Evolutionary conservation across 169 alveolate genomes (phyloP).

Genomic region (Eimeria maxima): DNA sequence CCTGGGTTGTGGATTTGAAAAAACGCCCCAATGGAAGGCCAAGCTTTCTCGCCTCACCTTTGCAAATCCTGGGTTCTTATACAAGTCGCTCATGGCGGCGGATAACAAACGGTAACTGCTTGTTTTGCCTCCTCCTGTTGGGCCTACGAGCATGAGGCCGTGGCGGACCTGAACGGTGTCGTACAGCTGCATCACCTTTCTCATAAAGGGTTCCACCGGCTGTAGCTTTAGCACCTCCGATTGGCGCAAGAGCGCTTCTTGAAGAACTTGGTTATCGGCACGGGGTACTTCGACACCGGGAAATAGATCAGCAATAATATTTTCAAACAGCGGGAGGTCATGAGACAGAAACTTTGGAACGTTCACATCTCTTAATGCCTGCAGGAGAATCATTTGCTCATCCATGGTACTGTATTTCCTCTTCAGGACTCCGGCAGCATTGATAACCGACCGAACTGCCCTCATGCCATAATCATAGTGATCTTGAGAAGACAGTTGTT

Average conservation of each 20-base stretch:
- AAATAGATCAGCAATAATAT: conserved; percentile 96
- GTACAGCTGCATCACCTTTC: conserved; percentile 94
- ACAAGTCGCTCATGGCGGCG: conserved; percentile 87
- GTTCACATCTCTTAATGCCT: conserved; percentile 97
- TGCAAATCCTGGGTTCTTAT: conserved; percentile 68
- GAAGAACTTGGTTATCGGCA: conserved; percentile 93
- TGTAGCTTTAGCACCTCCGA: conserved; percentile 91
- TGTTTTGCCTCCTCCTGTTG: conserved; percentile 98
- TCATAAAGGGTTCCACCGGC: conserved; percentile 92
- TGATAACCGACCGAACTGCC: conserved; percentile 95
- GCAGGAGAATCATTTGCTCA: conserved; percentile 95
- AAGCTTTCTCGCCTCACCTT: conserved; percentile 23
- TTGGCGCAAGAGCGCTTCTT: conserved; percentile 86
- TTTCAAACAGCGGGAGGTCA: conserved; percentile 97
- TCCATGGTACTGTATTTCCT: conserved; percentile 86
- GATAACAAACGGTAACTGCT: conserved; percentile 91
- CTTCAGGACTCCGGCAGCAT: conserved; percentile 77
- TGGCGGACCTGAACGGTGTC: conserved; percentile 97
- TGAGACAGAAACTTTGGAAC: conserved; percentile 97
- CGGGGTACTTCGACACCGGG: conserved; percentile 95
- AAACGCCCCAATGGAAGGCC: background rate
- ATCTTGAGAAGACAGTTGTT: conserved; percentile 95
- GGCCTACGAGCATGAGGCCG: conserved; percentile 98
- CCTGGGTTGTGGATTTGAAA: background rate
- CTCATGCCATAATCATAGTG: conserved; percentile 97